Evolutionary conservation across 371 early-diverging fungal species (phyloP), one percentile per base, ranked within the genome.

Genomic region (Apophysomyces variabilis): DNA sequence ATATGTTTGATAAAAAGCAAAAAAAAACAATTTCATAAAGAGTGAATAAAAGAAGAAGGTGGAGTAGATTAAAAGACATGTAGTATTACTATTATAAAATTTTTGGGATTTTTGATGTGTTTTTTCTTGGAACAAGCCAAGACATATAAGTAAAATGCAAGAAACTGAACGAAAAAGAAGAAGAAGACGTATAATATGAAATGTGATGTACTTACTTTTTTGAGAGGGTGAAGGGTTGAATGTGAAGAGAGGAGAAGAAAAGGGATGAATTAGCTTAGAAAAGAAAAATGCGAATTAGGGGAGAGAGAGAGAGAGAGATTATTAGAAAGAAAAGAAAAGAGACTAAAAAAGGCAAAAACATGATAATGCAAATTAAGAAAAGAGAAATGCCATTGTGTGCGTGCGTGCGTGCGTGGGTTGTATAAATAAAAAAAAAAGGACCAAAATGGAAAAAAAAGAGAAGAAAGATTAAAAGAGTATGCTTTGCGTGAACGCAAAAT

Each of bases 341-440:
- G 35, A 14, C 9, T 43, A 65, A 58, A 59, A 16, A 65, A 58
- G 37, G 32, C 16, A 18, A 47, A 38, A 47, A 45, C 43, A 65
- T 54, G 35, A 46, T 59, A 26, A 44, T 50, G 54, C 54, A 50
- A 50, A 47, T 38, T 46, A 59, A 59, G 35, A 26, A 43, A 38
- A 13, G 58, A 58, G 26, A 65, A 16, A 65, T 58, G 58, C 41
- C 38, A n/a, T 37, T 58, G 58, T 58, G 57, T 57, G 57, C 7
- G 21, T 39, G 57, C 12, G 26, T 26, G 32, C 32, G 32, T 26
- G 32, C 32, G 32, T 26, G 32, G 32, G 32, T 26, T 36, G 46
- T 18, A 61, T 12, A 61, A 32, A 61, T 41, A 36, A 61, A 39
- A 43, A 38, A 43, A 9, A 60, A 60, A 38, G 36, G 16, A 43